Conservation (phyloP, 78 protist species). For the Monosiga brevicollis region DNA sequence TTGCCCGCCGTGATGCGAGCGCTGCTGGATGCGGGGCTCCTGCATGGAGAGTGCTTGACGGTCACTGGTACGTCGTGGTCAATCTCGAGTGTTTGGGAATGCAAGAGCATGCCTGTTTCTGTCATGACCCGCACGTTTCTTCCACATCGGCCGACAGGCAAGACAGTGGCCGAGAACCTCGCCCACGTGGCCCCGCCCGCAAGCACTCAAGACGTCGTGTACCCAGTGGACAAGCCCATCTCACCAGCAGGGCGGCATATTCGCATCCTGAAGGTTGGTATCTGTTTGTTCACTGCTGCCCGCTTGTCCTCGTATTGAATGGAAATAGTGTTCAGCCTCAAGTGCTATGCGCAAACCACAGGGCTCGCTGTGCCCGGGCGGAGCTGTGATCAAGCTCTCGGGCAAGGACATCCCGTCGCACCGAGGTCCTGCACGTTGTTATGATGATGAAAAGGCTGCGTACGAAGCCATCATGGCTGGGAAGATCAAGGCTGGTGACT, state of each 20-base stretch:
- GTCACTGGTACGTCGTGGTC: too few relatives aligned
- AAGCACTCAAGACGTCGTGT: neutral
- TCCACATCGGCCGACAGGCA: too few relatives aligned
- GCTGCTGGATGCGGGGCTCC: constrained; percentile 31
- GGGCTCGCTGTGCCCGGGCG: constrained; percentile 51
- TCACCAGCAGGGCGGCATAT: constrained; percentile 11
- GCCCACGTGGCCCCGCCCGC: neutral
- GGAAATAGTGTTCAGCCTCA: too few relatives aligned
- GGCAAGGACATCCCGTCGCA: constrained; percentile 27
- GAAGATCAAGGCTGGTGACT: neutral
- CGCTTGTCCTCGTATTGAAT: too few relatives aligned
- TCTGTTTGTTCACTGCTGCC: too few relatives aligned
- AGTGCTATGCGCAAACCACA: too few relatives aligned
- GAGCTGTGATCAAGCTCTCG: constrained; percentile 45
- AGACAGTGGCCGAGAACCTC: constrained; percentile 52
- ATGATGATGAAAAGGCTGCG: constrained; percentile 34
- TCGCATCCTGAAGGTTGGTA: constrained; percentile 1
- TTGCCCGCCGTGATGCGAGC: constrained; percentile 31
- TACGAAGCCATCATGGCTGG: neutral
- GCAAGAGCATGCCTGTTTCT: too few relatives aligned
- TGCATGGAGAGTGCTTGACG: constrained; percentile 26
- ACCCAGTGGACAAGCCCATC: neutral
- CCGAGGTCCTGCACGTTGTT: constrained; percentile 39
- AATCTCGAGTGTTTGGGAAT: too few relatives aligned
- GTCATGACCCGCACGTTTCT: too few relatives aligned